A percentile compares a stretch with the other conserved stretches of the same genome.
phyloP scores from a whole-genome alignment of 345 rosid species.

The Carallia pectinifolia region DNA sequence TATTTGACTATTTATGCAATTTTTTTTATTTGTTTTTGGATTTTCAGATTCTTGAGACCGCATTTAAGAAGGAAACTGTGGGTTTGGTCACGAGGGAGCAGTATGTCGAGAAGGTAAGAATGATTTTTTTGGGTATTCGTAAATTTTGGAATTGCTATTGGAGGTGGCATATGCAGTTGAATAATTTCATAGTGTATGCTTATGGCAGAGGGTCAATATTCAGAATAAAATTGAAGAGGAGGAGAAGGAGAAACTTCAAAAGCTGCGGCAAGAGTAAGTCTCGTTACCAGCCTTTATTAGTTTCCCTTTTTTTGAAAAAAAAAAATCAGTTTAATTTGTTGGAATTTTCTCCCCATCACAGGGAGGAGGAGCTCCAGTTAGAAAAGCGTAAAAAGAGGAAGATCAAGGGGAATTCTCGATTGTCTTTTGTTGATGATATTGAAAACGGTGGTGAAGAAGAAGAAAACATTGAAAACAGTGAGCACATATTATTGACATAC shows the following conservation, averaged over 20 bases:
- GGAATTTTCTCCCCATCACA: conserved; percentile 17
- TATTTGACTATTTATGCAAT: not conserved
- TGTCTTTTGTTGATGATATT: conserved; percentile 83
- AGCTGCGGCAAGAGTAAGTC: conserved; percentile 87
- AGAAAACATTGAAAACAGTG: conserved; percentile 39
- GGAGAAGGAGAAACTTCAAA: conserved; percentile 94
- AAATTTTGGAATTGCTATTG: not conserved
- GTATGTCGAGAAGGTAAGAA: conserved; percentile 91
- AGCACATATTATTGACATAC: conserved; percentile 21
- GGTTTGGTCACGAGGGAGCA: conserved; percentile 97
- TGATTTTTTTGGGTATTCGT: not conserved
- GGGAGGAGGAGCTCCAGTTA: conserved; percentile 89
- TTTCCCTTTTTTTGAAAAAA: not conserved
- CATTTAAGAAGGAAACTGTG: conserved; percentile 97
- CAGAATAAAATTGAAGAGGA: conserved; percentile 93
- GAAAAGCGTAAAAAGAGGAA: conserved; percentile 92
- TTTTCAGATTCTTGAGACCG: conserved; percentile 85
- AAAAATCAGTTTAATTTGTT: conserved; percentile 6
- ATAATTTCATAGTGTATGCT: not conserved
- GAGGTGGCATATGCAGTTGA: not conserved
- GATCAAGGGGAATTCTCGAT: conserved; percentile 64
- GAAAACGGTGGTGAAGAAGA: conserved; percentile 83
- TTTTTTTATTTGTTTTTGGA: not conserved
- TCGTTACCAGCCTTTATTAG: not conserved
- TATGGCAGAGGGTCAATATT: conserved; percentile 80